Conservation (phyloP, 1,284 basidiomycete species). For the Pyrrhoderma lamaoense region DNA sequence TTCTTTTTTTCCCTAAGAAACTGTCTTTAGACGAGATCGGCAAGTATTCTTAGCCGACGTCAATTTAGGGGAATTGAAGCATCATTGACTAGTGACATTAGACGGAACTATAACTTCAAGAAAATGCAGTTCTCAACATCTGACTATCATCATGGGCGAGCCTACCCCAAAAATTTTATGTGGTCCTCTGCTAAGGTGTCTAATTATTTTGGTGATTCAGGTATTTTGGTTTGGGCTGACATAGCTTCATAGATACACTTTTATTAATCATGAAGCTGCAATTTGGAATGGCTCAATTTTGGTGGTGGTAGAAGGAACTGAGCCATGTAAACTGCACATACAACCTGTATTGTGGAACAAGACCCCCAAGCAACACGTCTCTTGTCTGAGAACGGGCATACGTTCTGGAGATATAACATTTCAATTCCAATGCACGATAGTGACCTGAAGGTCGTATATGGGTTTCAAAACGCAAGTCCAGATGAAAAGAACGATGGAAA, state of each 20-base stretch:
- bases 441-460: conserved; percentile 17
- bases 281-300: conserved; percentile 21
- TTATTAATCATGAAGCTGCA: conserved; percentile 14
- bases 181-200: conserved; percentile 18
- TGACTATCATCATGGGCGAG: too few species aligned
- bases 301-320: conserved; percentile 11
- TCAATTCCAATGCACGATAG: conserved; percentile 10
- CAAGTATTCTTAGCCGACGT: too few species aligned
- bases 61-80: too few species aligned
- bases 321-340: neutral
- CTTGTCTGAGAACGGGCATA: conserved; percentile 13
- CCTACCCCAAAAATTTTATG: conserved; percentile 14
- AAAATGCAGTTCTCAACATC: too few species aligned
- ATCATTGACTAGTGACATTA: too few species aligned
- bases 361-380: conserved; percentile 7
- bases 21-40: too few species aligned
- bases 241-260: conserved; percentile 18
- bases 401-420: conserved; percentile 20
- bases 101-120: too few species aligned
- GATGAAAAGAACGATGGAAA: neutral
- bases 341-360: conserved; percentile 1
- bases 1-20: too few species aligned
- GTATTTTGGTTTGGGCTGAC: too few species aligned
- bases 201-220: neutral
- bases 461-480: neutral